Base-by-base conservation (phyloP, 305 asterid genomes). In the Fraxinus sp. region DNA sequence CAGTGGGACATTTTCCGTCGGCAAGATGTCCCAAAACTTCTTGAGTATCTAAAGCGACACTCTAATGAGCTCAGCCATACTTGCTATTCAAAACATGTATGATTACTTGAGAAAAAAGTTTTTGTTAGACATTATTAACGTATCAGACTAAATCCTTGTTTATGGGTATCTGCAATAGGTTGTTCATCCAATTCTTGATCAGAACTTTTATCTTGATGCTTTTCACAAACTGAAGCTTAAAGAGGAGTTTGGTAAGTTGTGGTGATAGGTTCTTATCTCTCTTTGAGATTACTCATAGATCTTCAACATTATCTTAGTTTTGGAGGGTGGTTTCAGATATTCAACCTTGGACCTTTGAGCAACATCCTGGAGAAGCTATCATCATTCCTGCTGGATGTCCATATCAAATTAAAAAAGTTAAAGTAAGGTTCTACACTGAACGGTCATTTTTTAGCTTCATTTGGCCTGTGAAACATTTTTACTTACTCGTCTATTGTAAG, bases 331-430 rank as follows among this genome's bases (percentile, higher is more conserved):
- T 81, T 85, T 85, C 87, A 94, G 98, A 88, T 86, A 90, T 97
- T 82, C 92, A 94, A 83, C 97, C 98, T 59, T 97, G 98, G 98
- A 92, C 91, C 24, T 92, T 94, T 86, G 94, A 92, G 86, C 99
- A 97, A 80, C 86, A 80, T 79, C 85, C 90, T 28, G 98, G 98
- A 66, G 98, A 97, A 87, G 99, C 98, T 86, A 84, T 97, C 87
- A 89, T 94, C 88, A 85, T 97, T 90, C 98, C 99, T 49, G 99
- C 97, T 82, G 99, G 99, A 86, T 97, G 98, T 80, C 99, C 99
- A 13, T 97, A 93, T 85, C 98, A 97, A 88, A 87, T 92, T 80
- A 90, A 90, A 87, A 94, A 90, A 87, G 84, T 93, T 73, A 97
- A 91, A 95, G 99, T 95, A 83, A 20, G 44, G 10, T 77, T 81